These are phyloP conservation scores for Tothia fuscella DNA, from an alignment of 2,329 filamentous ascomycete genomes.

Conservation along the genomic window DNA sequence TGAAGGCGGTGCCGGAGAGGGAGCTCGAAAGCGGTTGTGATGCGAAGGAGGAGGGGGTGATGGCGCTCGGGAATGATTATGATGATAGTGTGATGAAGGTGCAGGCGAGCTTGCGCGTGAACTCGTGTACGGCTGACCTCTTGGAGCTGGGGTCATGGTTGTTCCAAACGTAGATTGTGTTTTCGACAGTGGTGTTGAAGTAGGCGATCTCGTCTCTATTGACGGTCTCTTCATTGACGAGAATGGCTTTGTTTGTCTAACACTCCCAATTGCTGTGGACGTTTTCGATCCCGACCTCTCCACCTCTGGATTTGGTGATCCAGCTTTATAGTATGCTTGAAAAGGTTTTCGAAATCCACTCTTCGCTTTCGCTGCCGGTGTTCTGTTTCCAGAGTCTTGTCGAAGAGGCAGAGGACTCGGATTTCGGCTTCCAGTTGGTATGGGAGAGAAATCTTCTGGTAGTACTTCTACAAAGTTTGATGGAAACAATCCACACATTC, in stretches of 20 bases:
- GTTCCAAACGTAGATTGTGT: conserved; percentile 2
- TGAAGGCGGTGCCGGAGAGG: conserved; percentile 9
- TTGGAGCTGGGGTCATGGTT: conserved; percentile 28
- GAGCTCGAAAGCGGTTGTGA: conserved; percentile 18
- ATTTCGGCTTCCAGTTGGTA: conserved; percentile 45
- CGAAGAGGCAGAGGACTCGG: conserved; percentile 31
- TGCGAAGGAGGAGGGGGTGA: conserved; percentile 10
- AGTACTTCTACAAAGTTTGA: conserved; percentile 95
- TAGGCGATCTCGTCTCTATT: conserved; percentile 6
- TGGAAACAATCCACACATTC: conserved; percentile 85
- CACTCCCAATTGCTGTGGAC: conserved; percentile 17
- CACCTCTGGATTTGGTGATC: conserved; percentile 29
- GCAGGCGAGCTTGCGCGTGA: conserved; percentile 15
- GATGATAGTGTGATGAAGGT: conserved; percentile 24
- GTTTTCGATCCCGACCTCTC: conserved; percentile 22
- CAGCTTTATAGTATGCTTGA: conserved; percentile 44
- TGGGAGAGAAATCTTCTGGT: conserved; percentile 70
- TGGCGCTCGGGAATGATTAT: conserved; percentile 19
- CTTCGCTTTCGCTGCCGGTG: conserved; percentile 37
- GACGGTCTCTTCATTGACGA: conserved; percentile 30
- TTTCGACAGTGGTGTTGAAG: conserved; percentile 3
- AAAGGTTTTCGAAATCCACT: conserved; percentile 52
- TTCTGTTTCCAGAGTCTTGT: conserved; percentile 6
- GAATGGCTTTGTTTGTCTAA: conserved; percentile 30
- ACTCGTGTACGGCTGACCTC: conserved; percentile 17